phyloP scores from a whole-genome alignment of 2,329 filamentous ascomycete species.

The Penicillium sp. region DNA sequence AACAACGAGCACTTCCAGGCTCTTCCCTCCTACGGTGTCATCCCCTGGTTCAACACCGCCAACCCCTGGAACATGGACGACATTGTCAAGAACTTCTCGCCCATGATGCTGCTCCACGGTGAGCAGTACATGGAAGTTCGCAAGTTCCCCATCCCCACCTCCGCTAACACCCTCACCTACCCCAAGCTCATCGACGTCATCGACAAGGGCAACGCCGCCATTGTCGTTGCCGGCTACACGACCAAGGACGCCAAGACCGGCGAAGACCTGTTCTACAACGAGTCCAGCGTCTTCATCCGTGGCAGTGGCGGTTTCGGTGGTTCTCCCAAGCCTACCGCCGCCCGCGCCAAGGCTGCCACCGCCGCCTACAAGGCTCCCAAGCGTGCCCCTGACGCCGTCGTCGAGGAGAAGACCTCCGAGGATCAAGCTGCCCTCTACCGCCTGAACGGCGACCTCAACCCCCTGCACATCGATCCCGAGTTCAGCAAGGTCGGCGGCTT shows the following conservation, averaged over 20 bases:
- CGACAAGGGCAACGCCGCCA: conserved; percentile 89
- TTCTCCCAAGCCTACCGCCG: conserved; percentile 66
- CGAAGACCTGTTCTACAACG: conserved; percentile 95
- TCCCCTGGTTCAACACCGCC: conserved; percentile 87
- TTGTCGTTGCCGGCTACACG: conserved; percentile 77
- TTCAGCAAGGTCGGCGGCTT: conserved; percentile 97
- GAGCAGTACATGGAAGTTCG: conserved; percentile 97
- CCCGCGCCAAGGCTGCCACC: conserved; percentile 78
- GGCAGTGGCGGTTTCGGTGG: conserved; percentile 91
- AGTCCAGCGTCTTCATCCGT: conserved; percentile 88
- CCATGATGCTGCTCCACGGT: conserved; percentile 98
- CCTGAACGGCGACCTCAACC: conserved; percentile 92
- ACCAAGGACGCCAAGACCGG: conserved; percentile 84
- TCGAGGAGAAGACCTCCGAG: conserved; percentile 82
- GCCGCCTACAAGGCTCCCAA: conserved; percentile 77
- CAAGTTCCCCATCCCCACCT: conserved; percentile 88
- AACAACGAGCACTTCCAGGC: conserved; percentile 90
- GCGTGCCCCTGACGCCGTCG: conserved; percentile 75
- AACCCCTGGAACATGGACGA: conserved; percentile 78
- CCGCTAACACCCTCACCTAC: conserved; percentile 73
- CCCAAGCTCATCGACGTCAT: conserved; percentile 88
- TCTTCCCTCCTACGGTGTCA: conserved; percentile 91
- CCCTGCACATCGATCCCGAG: conserved; percentile 89
- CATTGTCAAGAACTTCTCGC: conserved; percentile 92
- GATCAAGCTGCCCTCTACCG: conserved; percentile 95